Evolutionary conservation across 768 basidiomycete genomes (phyloP).

Genomic region (Tulasnella sp.): DNA sequence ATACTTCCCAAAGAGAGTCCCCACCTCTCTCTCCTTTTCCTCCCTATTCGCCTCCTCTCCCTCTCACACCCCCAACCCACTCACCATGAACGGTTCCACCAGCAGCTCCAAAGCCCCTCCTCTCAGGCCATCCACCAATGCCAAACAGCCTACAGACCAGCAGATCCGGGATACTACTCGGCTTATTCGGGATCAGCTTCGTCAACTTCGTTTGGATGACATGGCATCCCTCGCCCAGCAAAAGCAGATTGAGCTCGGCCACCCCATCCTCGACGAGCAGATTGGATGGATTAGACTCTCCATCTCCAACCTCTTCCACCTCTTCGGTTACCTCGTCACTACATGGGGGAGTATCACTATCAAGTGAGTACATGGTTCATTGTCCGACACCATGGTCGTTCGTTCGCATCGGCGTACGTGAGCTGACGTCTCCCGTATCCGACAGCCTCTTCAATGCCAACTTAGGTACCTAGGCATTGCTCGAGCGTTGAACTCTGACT

Average conservation of each 20-base stretch:
- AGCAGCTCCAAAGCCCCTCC: background rate
- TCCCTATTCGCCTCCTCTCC: too few species aligned
- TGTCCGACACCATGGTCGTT: background rate
- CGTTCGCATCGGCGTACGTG: background rate
- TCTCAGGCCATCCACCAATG: background rate
- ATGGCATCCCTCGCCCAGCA: background rate
- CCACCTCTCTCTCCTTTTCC: background rate
- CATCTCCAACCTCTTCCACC: background rate
- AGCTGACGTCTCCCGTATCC: background rate
- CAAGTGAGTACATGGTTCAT: background rate
- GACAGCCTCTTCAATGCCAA: background rate
- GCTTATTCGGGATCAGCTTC: background rate
- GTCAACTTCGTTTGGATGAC: slow-evolving; percentile 14
- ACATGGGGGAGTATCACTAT: background rate
- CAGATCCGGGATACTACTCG: background rate
- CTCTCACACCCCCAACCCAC: background rate
- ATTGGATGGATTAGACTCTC: background rate
- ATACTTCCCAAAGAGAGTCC: background rate
- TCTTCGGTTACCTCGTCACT: background rate
- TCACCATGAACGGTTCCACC: background rate
- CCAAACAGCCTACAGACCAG: background rate
- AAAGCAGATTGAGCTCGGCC: background rate
- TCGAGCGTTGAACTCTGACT: too few species aligned
- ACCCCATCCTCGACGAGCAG: background rate
- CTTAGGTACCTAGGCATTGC: too few species aligned